These are phyloP conservation scores for Nakazawaea laoshanensis DNA, from an alignment of 805 yeast genomes.

Conservation along the genomic window DNA sequence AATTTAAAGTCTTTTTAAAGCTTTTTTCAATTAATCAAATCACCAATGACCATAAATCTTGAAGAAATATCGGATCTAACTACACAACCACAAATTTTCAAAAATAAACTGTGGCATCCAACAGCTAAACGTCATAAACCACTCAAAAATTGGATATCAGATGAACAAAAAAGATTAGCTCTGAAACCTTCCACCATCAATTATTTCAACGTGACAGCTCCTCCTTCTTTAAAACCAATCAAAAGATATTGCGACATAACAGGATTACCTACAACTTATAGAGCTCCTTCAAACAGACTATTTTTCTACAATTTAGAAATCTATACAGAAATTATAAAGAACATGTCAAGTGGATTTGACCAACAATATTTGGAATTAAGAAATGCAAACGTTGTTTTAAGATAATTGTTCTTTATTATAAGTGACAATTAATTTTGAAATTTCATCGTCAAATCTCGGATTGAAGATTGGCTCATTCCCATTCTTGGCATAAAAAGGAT, in stretches of 20 bases:
- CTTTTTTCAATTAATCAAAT: neutral
- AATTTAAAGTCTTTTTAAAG: neutral
- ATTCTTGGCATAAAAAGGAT: slow-evolving; percentile 47
- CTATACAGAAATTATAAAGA: slow-evolving; percentile 63
- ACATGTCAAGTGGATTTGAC: slow-evolving; percentile 84
- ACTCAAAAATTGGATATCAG: slow-evolving; percentile 60
- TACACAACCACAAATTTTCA: slow-evolving; percentile 45
- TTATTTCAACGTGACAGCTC: slow-evolving; percentile 66
- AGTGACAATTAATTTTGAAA: slow-evolving; percentile 12
- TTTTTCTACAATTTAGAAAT: slow-evolving; percentile 81
- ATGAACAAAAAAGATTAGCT: slow-evolving; percentile 65
- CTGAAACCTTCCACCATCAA: slow-evolving; percentile 38
- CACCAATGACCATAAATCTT: slow-evolving; percentile 1
- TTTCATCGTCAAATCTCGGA: slow-evolving; percentile 19
- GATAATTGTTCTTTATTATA: slow-evolving; percentile 22
- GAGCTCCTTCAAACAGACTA: slow-evolving; percentile 63
- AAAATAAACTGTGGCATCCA: slow-evolving; percentile 41
- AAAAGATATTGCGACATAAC: slow-evolving; percentile 91
- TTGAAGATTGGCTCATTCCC: slow-evolving; percentile 20
- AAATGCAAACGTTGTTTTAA: slow-evolving; percentile 80
- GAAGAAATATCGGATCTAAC: slow-evolving; percentile 26
- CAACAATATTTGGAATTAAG: slow-evolving; percentile 85
- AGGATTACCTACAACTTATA: slow-evolving; percentile 74
- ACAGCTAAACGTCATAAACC: slow-evolving; percentile 65
- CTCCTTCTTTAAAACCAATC: slow-evolving; percentile 76